Conservation (phyloP, 805 yeast genomes). For the Monosporozyma solicola region DNA sequence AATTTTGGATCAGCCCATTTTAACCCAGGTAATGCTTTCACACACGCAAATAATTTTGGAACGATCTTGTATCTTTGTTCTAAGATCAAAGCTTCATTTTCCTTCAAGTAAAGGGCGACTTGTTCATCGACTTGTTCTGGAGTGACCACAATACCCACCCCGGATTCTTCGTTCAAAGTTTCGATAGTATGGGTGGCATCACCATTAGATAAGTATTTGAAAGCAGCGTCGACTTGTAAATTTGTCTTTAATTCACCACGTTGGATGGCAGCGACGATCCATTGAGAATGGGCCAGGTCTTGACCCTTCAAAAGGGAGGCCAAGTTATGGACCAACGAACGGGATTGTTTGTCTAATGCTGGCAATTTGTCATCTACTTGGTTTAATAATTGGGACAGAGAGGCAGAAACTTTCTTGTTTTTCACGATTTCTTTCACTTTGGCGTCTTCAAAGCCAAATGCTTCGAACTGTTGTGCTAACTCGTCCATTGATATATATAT, state of each 20-base stretch:
- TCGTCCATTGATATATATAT: conserved; percentile 29
- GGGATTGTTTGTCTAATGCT: conserved; percentile 42
- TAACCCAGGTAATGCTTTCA: conserved; percentile 62
- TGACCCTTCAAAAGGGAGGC: conserved; percentile 60
- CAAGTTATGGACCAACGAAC: conserved; percentile 63
- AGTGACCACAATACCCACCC: conserved; percentile 71
- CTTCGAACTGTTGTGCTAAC: conserved; percentile 27
- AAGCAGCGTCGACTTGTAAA: conserved; percentile 73
- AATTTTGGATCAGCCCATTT: conserved; percentile 88
- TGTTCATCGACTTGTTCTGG: conserved; percentile 52
- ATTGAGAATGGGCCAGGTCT: conserved; percentile 38
- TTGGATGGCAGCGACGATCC: conserved; percentile 53
- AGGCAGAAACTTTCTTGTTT: conserved; percentile 72
- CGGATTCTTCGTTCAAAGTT: conserved; percentile 56
- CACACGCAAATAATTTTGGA: conserved; percentile 67
- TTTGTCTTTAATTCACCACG: conserved; percentile 56
- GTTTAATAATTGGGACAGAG: conserved; percentile 51
- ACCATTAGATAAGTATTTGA: conserved; percentile 53
- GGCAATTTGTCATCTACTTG: conserved; percentile 31
- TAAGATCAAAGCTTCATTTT: conserved; percentile 49
- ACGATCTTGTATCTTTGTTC: conserved; percentile 72
- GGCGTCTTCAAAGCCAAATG: conserved; percentile 61
- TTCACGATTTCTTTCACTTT: conserved; percentile 74
- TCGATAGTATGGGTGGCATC: conserved; percentile 38
- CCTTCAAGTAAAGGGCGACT: conserved; percentile 51